Conservation (phyloP, 1,284 basidiomycete genomes). For the Agroathelia rolfsii region DNA sequence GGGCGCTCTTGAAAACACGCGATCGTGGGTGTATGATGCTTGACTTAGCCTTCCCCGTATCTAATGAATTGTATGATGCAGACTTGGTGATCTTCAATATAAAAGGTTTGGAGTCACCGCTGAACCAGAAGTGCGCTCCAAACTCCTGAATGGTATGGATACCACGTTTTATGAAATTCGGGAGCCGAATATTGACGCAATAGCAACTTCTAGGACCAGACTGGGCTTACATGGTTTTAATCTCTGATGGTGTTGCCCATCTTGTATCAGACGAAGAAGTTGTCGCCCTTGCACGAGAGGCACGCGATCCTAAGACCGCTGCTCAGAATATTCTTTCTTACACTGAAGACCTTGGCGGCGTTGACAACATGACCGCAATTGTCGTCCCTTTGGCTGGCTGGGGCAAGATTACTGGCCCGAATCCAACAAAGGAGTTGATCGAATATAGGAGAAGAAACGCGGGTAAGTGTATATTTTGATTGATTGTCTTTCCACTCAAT, state of each 20-base stretch:
- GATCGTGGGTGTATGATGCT: constrained; percentile 45
- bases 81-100: constrained; percentile 85
- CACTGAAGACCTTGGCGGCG: constrained; percentile 83
- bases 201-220: constrained; percentile 40
- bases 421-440: constrained; percentile 72
- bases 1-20: constrained; percentile 89
- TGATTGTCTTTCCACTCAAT: constrained; percentile 4
- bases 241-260: constrained; percentile 89
- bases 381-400: constrained; percentile 92
- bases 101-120: constrained; percentile 89
- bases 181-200: constrained; percentile 4
- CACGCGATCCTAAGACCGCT: constrained; percentile 67
- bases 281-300: constrained; percentile 76
- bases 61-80: constrained; percentile 20
- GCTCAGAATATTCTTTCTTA: constrained; percentile 80
- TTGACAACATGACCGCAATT: constrained; percentile 88
- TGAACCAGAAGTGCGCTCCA: constrained; percentile 86
- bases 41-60: background rate
- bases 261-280: constrained; percentile 91
- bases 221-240: constrained; percentile 72
- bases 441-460: constrained; percentile 73
- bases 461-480: constrained; percentile 26
- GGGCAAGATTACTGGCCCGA: constrained; percentile 72
- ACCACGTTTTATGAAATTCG: constrained; percentile 2
- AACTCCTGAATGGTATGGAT: constrained; percentile 61